Base-by-base conservation (phyloP, 306 rosid species). In the Hippophae rhamnoides region DNA sequence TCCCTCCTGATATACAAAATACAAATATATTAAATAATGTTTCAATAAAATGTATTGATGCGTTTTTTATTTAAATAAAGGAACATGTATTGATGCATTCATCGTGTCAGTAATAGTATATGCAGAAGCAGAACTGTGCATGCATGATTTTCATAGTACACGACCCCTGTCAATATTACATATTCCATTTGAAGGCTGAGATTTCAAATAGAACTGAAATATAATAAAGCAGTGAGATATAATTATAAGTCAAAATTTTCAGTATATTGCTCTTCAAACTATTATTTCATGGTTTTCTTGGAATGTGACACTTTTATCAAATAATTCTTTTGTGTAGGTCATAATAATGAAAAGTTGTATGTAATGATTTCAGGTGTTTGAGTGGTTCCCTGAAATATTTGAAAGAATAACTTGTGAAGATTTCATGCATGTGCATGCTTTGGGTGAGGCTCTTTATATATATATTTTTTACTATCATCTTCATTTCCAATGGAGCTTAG, bases 371-470 rank as follows among this genome's bases (percentile, higher is more conserved):
- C 83, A 83, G 94, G 89, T 64, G 70, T 69, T 89, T 10, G 43
- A 78, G 65, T 31, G 65, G 52, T 56, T 63, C 43, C 66, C 53
- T 47, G 56, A 68, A 70, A 62, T 69, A 60, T 63, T 60, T 57
- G 80, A 76, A 59, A 77, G 72, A 52, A 66, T 78, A 67, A 74
- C 76, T 10, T 72, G 7, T 41, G 43, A 71, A 66, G 85, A 84
- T 75, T 86, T 86, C 65, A 74, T 81, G 84, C 82, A 76, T 61
- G 84, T 84, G 53, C 81, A 87, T 71, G 69, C 95, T 61, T 64
- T 76, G 58, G 92, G 95, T 86, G 79, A 67, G 72, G 52, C 61
- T 56, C 55, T 69, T 42, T 56, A 47, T 69, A 65, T 57, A 43
- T 59, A 51, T 9, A 5, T 23, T 41, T 50, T 58, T 66, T n/a